phyloP scores from a whole-genome alignment of 257 asterid species.

The Plantago ovata region DNA sequence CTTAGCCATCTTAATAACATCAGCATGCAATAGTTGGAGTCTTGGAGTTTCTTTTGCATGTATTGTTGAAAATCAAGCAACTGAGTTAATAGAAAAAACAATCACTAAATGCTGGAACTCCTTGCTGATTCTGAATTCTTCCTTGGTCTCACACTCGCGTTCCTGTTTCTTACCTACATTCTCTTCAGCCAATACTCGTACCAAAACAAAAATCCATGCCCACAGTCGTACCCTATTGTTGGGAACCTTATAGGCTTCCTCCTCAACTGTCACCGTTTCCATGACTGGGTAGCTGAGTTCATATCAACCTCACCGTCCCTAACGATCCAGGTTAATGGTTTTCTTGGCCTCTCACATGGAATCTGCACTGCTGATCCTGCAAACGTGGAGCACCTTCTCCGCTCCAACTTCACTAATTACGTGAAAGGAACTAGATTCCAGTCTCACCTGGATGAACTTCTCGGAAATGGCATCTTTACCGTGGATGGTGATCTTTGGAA shows the following conservation, averaged over 20 bases:
- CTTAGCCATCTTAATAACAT: no score
- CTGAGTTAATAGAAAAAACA: no score
- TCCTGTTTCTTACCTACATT: conserved; percentile 13
- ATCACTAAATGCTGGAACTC: conserved; percentile 17
- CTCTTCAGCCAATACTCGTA: conserved; percentile 1
- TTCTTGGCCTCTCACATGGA: conserved; percentile 33
- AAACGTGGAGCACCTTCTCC: conserved; percentile 30
- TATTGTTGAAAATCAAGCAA: no score
- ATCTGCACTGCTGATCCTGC: conserved; percentile 34
- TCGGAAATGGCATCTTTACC: conserved; percentile 40
- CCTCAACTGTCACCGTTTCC: conserved; percentile 36
- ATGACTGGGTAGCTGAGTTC: conserved; percentile 37
- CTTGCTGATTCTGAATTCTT: not conserved
- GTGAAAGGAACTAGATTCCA: conserved; percentile 33
- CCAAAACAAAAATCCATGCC: conserved; percentile 20
- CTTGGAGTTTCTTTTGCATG: no score
- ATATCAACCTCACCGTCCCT: conserved; percentile 32
- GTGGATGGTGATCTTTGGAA: conserved; percentile 38
- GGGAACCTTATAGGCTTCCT: conserved; percentile 37
- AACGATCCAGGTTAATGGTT: conserved; percentile 36
- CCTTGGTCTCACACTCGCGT: conserved; percentile 7
- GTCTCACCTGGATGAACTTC: conserved; percentile 27
- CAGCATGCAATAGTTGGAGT: no score
- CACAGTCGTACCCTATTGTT: conserved; percentile 32
- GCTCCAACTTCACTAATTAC: conserved; percentile 30